Conservation (phyloP, 352 stramenopile species). For the Pythium guiyangense region DNA sequence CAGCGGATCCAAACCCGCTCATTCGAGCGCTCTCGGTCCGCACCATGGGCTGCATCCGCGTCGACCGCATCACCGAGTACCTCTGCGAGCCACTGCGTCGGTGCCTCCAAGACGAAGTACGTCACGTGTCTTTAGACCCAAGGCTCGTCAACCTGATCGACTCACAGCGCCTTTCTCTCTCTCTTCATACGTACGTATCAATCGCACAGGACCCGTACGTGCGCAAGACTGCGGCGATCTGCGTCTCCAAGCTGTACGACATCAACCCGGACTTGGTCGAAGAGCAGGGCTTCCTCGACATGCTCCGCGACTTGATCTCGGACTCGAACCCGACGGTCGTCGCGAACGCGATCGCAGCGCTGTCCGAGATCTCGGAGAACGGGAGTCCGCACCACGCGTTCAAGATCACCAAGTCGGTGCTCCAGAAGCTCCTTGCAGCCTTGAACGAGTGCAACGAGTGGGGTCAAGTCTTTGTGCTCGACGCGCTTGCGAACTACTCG, state of each 20-base stretch:
- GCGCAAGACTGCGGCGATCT: constrained; percentile 98
- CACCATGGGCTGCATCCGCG: constrained; percentile 99
- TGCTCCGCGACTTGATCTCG: constrained; percentile 97
- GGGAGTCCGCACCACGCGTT: constrained; percentile 86
- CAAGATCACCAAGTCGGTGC: constrained; percentile 95
- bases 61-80: constrained; percentile 99
- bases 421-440: constrained; percentile 98
- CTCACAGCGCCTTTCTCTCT: no score
- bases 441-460: constrained; percentile 99
- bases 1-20: constrained; percentile 89
- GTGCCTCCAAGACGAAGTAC: constrained; percentile 86
- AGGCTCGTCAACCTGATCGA: no score
- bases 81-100: constrained; percentile 95
- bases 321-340: constrained; percentile 98
- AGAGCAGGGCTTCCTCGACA: constrained; percentile 94
- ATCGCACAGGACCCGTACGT: constrained; percentile 93
- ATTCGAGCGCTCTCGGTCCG: constrained; percentile 97
- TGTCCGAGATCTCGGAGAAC: constrained; percentile 97
- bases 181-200: no score
- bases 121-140: no score
- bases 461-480: constrained; percentile 98
- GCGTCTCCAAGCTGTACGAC: constrained; percentile 99
- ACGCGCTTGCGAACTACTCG: constrained; percentile 94
- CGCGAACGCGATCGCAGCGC: constrained; percentile 97
- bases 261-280: constrained; percentile 97